Conservation (phyloP, 2,329 filamentous ascomycete species). For the Venturia pyrina region DNA sequence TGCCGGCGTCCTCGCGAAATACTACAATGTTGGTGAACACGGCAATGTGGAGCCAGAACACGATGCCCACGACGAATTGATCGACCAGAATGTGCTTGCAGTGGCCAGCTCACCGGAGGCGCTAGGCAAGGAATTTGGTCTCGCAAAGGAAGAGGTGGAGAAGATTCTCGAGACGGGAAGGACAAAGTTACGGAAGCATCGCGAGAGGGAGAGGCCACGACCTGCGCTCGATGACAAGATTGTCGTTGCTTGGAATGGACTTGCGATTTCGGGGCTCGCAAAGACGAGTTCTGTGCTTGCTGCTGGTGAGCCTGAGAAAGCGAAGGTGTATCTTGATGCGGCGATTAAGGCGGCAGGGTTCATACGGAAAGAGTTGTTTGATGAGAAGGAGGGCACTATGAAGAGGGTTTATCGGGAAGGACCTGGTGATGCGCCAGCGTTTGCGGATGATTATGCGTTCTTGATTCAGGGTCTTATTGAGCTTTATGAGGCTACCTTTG, state of each 20-base stretch:
- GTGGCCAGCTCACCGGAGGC: constrained; percentile 57
- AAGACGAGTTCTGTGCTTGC: constrained; percentile 61
- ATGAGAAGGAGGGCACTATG: constrained; percentile 50
- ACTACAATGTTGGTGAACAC: constrained; percentile 74
- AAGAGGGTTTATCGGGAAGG: constrained; percentile 66
- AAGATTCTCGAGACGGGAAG: constrained; percentile 58
- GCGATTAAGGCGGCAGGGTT: constrained; percentile 63
- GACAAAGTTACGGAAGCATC: constrained; percentile 57
- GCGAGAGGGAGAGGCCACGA: constrained; percentile 62
- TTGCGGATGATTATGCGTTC: constrained; percentile 93
- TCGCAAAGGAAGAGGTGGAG: constrained; percentile 59
- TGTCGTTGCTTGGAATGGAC: constrained; percentile 76
- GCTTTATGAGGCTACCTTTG: constrained; percentile 72
- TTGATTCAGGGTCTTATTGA: constrained; percentile 73
- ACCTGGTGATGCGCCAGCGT: constrained; percentile 56
- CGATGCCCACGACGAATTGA: constrained; percentile 87
- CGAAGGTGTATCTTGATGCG: constrained; percentile 50
- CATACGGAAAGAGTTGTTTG: constrained; percentile 65
- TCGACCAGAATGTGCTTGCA: constrained; percentile 82
- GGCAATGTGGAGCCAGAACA: constrained; percentile 77
- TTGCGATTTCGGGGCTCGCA: constrained; percentile 76
- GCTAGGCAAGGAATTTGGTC: constrained; percentile 64
- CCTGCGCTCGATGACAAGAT: constrained; percentile 84
- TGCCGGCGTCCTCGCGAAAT: constrained; percentile 62
- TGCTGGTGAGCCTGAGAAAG: constrained; percentile 46